Evolutionary conservation across 2,329 filamentous ascomycete species (phyloP).

Genomic region (Fusarium torreyae): DNA sequence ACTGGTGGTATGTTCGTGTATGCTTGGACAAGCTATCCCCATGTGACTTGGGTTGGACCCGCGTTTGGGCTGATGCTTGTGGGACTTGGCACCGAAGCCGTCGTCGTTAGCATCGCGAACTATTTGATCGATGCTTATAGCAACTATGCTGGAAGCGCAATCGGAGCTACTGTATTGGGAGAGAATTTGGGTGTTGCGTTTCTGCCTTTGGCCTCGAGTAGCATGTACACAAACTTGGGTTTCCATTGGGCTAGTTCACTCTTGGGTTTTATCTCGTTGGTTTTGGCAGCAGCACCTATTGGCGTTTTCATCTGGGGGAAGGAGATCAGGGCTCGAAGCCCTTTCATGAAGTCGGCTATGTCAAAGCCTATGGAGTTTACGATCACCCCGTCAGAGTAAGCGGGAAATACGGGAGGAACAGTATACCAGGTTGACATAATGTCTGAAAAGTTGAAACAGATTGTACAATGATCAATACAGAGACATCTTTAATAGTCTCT

Average conservation of each 20-base stretch:
- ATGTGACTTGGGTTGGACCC: conserved; percentile 24
- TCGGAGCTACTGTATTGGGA: conserved; percentile 23
- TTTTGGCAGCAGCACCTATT: conserved; percentile 28
- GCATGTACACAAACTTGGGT: conserved; percentile 35
- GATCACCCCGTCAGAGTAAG: background rate
- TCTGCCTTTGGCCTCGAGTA: conserved; percentile 32
- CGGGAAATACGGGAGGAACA: background rate
- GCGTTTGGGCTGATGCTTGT: conserved; percentile 29
- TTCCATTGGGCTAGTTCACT: conserved; percentile 39
- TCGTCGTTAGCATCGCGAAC: conserved; percentile 34
- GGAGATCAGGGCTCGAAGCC: conserved; percentile 34
- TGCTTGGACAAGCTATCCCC: conserved; percentile 33
- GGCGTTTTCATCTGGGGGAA: conserved; percentile 32
- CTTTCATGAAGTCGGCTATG: conserved; percentile 35
- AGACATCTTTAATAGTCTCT: background rate
- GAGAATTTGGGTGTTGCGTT: conserved; percentile 36
- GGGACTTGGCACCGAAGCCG: conserved; percentile 28
- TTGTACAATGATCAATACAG: background rate
- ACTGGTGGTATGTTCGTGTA: conserved; percentile 36
- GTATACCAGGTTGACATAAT: accelerated
- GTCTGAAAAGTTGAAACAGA: background rate
- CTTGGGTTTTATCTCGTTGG: conserved; percentile 27
- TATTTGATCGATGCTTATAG: conserved; percentile 39
- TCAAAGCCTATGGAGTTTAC: conserved; percentile 24
- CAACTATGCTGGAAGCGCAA: conserved; percentile 34